phyloP scores from a whole-genome alignment of 2,329 filamentous ascomycete species.

The Knufia petricola region DNA sequence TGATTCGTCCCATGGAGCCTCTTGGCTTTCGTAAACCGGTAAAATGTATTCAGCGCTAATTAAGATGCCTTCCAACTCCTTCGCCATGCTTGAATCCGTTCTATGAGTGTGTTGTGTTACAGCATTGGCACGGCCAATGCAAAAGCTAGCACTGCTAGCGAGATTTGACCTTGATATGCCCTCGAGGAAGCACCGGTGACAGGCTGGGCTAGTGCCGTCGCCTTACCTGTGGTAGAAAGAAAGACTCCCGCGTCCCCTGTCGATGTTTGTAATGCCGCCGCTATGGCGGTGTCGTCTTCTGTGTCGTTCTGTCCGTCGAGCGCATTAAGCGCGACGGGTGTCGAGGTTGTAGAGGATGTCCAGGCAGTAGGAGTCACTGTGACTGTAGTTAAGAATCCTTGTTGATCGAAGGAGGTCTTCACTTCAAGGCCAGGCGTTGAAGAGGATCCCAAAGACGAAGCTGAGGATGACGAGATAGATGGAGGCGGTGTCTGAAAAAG shows the following conservation, averaged over 20 bases:
- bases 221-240: background rate
- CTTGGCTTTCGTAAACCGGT: background rate
- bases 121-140: slow-evolving; percentile 7
- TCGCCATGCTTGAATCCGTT: slow-evolving; percentile 6
- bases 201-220: background rate
- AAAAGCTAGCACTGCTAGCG: slow-evolving; percentile 7
- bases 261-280: background rate
- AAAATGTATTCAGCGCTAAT: background rate
- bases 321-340: background rate
- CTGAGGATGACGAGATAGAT: slow-evolving; percentile 43
- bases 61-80: background rate
- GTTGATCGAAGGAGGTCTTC: slow-evolving; percentile 33
- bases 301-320: background rate
- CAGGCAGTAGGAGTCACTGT: slow-evolving; percentile 30
- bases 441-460: slow-evolving; percentile 37
- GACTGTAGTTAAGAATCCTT: slow-evolving; percentile 41
- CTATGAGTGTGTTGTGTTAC: slow-evolving; percentile 7
- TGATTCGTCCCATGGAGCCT: too few species aligned
- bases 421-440: slow-evolving; percentile 37
- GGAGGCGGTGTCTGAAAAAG: slow-evolving; percentile 41
- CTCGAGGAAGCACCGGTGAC: background rate
- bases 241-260: background rate
- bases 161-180: background rate
- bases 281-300: background rate
- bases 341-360: slow-evolving; percentile 35